Conservation (phyloP, 2,329 filamentous ascomycete species). For the Byssothecium circinans region DNA sequence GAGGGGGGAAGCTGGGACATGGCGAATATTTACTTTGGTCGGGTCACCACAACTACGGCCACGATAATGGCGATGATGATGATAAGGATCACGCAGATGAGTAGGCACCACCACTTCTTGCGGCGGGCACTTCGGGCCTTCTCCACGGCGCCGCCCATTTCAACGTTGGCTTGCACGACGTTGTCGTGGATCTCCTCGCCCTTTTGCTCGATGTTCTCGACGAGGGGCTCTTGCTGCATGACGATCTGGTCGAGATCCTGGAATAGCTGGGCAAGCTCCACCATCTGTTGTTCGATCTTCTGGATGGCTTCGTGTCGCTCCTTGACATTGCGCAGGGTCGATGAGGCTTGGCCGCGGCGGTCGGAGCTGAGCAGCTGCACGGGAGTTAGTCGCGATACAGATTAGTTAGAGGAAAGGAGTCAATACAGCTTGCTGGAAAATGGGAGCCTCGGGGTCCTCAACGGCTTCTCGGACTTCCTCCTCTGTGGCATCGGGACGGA, state of each 20-base stretch:
- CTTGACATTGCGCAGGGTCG: slow-evolving; percentile 76
- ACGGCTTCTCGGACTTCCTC: slow-evolving; percentile 77
- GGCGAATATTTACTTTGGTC: background rate
- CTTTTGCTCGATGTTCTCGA: slow-evolving; percentile 82
- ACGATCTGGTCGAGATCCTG: slow-evolving; percentile 85
- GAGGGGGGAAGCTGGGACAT: too few species aligned
- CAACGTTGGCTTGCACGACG: slow-evolving; percentile 79
- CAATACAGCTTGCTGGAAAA: slow-evolving; percentile 77
- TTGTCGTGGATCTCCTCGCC: slow-evolving; percentile 84
- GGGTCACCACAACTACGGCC: slow-evolving; percentile 32
- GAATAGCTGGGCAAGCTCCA: slow-evolving; percentile 84
- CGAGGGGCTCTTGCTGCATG: slow-evolving; percentile 79
- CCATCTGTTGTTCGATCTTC: slow-evolving; percentile 90
- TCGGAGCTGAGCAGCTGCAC: slow-evolving; percentile 72
- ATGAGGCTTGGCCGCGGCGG: slow-evolving; percentile 77
- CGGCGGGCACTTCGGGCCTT: slow-evolving; percentile 68
- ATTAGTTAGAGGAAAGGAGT: background rate
- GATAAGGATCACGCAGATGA: slow-evolving; percentile 59
- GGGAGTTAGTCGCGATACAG: slow-evolving; percentile 13
- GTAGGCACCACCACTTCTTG: slow-evolving; percentile 98
- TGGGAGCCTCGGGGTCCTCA: slow-evolving; percentile 72
- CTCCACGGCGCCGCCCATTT: slow-evolving; percentile 78
- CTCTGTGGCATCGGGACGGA: slow-evolving; percentile 77
- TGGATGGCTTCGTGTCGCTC: slow-evolving; percentile 83
- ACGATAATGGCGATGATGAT: slow-evolving; percentile 45